Evolutionary conservation across 1,284 basidiomycete genomes (phyloP).

Genomic region (Naganishia cerealis): DNA sequence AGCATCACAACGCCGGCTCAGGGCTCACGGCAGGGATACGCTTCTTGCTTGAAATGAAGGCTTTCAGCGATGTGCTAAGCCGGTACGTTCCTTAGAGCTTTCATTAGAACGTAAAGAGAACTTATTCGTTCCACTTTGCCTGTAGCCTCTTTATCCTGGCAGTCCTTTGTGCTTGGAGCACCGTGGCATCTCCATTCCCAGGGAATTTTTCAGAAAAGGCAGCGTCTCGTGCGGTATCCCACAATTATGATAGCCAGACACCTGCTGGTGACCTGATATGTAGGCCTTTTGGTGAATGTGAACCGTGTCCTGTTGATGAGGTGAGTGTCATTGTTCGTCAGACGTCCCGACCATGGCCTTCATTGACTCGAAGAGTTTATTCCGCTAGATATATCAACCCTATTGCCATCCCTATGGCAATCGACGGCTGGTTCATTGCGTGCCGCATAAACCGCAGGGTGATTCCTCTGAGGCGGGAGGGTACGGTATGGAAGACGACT

Average conservation of each 20-base stretch:
- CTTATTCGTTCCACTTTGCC: not conserved
- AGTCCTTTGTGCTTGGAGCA: not conserved
- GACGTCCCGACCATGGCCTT: not conserved
- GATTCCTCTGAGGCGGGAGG: conserved; percentile 32
- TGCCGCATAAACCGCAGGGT: conserved; percentile 50
- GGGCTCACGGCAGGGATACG: not conserved
- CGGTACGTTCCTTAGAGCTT: not conserved
- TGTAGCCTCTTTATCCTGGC: not conserved
- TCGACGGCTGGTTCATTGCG: conserved; percentile 77
- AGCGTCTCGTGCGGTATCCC: not conserved
- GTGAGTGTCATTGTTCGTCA: conserved; percentile 58
- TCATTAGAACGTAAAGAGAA: not conserved
- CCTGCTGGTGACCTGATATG: conserved; percentile 58
- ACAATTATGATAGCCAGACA: conserved; percentile 21
- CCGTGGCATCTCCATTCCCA: not conserved
- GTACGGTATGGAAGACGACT: conserved; percentile 31
- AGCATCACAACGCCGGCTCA: too few relatives aligned
- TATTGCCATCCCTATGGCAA: conserved; percentile 90
- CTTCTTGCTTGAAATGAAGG: not conserved
- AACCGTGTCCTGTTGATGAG: conserved; percentile 74
- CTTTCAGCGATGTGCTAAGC: not conserved
- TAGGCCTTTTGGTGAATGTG: conserved; percentile 73
- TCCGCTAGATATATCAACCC: conserved; percentile 69
- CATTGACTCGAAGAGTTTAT: too few relatives aligned
- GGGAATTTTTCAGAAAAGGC: not conserved